Conservation (phyloP, 257 asterid genomes). For the Scutellaria galericulata region DNA sequence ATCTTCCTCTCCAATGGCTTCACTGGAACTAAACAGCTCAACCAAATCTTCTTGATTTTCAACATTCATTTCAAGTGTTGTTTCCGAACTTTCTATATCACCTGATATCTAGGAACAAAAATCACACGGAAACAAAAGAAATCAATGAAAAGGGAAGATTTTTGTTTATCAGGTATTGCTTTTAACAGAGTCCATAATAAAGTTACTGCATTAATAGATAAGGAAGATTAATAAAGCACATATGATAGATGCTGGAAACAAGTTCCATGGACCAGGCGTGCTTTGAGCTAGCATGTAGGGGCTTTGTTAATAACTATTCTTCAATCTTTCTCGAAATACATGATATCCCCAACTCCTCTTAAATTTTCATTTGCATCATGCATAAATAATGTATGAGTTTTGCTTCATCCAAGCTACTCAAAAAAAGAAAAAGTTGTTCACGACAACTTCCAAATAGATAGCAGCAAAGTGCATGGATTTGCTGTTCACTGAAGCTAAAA, state of each 20-base stretch:
- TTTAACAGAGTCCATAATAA: conserved; percentile 20
- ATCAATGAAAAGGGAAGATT: conserved; percentile 35
- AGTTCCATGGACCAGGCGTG: background rate
- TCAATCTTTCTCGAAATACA: background rate
- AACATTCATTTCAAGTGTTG: conserved; percentile 40
- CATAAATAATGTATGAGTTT: conserved; percentile 1
- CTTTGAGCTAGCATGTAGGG: background rate
- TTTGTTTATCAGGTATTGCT: conserved; percentile 2
- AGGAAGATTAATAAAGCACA: conserved; percentile 14
- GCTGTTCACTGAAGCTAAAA: conserved; percentile 13
- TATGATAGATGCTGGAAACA: conserved; percentile 7
- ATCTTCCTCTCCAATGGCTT: conserved; percentile 41
- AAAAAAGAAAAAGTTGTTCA: background rate
- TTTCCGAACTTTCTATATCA: conserved; percentile 48
- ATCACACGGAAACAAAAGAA: conserved; percentile 27
- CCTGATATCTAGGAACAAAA: conserved; percentile 55
- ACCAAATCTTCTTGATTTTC: conserved; percentile 40
- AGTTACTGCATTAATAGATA: background rate
- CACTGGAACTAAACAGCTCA: conserved; percentile 38
- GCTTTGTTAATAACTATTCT: background rate
- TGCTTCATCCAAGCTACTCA: conserved; percentile 8
- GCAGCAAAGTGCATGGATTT: conserved; percentile 11
- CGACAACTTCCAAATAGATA: background rate
- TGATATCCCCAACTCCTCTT: background rate
- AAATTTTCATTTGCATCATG: background rate